Evolutionary conservation across 2,329 filamentous ascomycete species (phyloP).

Genomic region (Allantophomopsis lycopodina): DNA sequence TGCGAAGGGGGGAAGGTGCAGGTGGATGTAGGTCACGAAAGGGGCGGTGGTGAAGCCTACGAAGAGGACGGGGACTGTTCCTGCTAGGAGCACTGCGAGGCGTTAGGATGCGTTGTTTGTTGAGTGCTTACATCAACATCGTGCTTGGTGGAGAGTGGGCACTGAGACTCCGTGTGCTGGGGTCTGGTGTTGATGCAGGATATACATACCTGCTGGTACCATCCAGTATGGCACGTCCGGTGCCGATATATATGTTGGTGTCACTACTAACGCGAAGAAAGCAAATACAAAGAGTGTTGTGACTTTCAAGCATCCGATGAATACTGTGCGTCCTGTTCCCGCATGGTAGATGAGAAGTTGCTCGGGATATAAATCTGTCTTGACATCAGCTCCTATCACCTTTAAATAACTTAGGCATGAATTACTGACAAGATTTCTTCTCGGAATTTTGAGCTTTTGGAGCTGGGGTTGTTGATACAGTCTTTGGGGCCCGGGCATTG

Average conservation of each 20-base stretch:
- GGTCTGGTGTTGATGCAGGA: too few relatives aligned
- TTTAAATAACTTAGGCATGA: too few relatives aligned
- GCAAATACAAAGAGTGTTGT: slow-evolving; percentile 56
- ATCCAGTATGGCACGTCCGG: slow-evolving; percentile 15
- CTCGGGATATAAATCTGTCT: slow-evolving; percentile 29
- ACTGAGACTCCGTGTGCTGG: too few relatives aligned
- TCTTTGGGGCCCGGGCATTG: too few relatives aligned
- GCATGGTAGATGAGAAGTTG: slow-evolving; percentile 62
- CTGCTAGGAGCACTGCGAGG: slow-evolving; percentile 37
- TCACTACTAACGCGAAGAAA: slow-evolving; percentile 50
- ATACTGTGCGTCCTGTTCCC: slow-evolving; percentile 51
- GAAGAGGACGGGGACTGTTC: slow-evolving; percentile 50
- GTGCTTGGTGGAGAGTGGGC: too few relatives aligned
- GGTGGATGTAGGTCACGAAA: slow-evolving; percentile 59
- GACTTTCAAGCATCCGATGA: slow-evolving; percentile 58
- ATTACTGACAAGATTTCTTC: too few relatives aligned
- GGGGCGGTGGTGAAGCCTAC: slow-evolving; percentile 52
- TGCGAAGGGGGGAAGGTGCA: slow-evolving; percentile 53
- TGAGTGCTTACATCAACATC: too few relatives aligned
- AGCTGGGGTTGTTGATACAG: too few relatives aligned
- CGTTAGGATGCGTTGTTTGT: too few relatives aligned
- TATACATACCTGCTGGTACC: slow-evolving; percentile 10
- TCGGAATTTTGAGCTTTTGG: too few relatives aligned
- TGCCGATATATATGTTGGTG: slow-evolving; percentile 22
- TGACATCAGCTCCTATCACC: too few relatives aligned